Percentiles rank a stretch among this genome's conserved stretches.
These are phyloP conservation scores for Collybia mongolica DNA, from an alignment of 768 basidiomycete genomes.

Conservation along the genomic window DNA sequence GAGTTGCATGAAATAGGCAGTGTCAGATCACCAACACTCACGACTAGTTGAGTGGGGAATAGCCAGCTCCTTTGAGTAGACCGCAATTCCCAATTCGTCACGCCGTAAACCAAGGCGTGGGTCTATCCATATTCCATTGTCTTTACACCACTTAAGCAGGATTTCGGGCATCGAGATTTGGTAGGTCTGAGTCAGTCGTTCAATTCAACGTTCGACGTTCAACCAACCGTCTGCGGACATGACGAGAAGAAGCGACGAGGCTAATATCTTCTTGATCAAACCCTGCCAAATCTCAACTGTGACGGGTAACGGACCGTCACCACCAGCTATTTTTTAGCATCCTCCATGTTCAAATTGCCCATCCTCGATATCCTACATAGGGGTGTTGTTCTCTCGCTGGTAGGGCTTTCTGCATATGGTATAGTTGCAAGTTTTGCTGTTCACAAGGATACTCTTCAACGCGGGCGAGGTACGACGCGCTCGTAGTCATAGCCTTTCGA, in stretches of 20 bases:
- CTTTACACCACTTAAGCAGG: constrained; percentile 49
- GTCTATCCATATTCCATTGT: constrained; percentile 47
- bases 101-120: constrained; percentile 34
- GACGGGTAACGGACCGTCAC: too few relatives aligned
- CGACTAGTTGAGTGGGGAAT: constrained; percentile 36
- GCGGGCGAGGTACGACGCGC: constrained; percentile 49
- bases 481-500: background rate
- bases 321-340: background rate
- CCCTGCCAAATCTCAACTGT: background rate
- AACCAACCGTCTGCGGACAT: too few relatives aligned
- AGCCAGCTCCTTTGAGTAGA: constrained; percentile 28
- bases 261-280: constrained; percentile 2
- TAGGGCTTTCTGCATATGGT: constrained; percentile 51
- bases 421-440: constrained; percentile 50
- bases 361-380: constrained; percentile 51
- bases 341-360: constrained; percentile 23
- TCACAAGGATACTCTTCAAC: constrained; percentile 52
- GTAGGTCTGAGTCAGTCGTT: background rate
- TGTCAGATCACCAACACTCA: constrained; percentile 22
- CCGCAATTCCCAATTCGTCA: constrained; percentile 27
- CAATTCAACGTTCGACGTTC: background rate
- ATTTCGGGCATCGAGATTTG: constrained; percentile 15
- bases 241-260: too few relatives aligned
- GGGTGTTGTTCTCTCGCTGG: constrained; percentile 51
- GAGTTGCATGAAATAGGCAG: constrained; percentile 4